Base-by-base conservation (phyloP, 169 alveolate species). In the Eimeria mitis region DNA sequence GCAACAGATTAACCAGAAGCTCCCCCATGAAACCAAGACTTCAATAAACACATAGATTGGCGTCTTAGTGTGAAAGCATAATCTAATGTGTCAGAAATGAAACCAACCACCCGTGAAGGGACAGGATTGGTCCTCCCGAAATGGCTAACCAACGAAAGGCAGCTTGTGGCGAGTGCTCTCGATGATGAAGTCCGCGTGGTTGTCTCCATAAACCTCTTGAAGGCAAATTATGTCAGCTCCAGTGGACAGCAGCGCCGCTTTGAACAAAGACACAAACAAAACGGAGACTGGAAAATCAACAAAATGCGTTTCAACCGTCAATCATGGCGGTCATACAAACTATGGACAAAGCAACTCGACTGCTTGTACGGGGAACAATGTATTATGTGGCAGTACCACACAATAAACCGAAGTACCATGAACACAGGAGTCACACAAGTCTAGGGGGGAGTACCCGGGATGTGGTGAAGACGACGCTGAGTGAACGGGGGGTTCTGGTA, bases 401-500 rank as follows among this genome's bases (percentile, higher is more conserved):
- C 9, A 1, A 37, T 70, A 49, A 31, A 56, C 42, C 28, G n/a
- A 34, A 16, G 16, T 37, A 25, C 28, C 71, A 40, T 8, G 42
- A n/a, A 0, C 0, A n/a, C 73, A 23, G 34, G 34, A 13, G 49
- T 34, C 49, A 70, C 8, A 19, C 78, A 34, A 70, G 78, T 70
- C 78, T 68, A 47, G 7, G 34, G 49, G 21, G 54, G 34, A 11
- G 37, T 95, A 95, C 97, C 95, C n/a, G 99, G 99, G 68, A 98
- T 97, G 89, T 98, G 98, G 44, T 88, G 92, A 40, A 98, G 97
- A 40, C 99, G 96, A 65, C 96, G 97, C 68, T 97, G 96, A 49
- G 99, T 98, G 95, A 97, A 98, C 42, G 99, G 99, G 31, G 99
- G 99, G 84, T 98, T 98, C 79, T 98, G 99, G 97, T 98, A 98